phyloP scores from a whole-genome alignment of 2,329 filamentous ascomycete species.

The Cladorrhinum sp. region DNA sequence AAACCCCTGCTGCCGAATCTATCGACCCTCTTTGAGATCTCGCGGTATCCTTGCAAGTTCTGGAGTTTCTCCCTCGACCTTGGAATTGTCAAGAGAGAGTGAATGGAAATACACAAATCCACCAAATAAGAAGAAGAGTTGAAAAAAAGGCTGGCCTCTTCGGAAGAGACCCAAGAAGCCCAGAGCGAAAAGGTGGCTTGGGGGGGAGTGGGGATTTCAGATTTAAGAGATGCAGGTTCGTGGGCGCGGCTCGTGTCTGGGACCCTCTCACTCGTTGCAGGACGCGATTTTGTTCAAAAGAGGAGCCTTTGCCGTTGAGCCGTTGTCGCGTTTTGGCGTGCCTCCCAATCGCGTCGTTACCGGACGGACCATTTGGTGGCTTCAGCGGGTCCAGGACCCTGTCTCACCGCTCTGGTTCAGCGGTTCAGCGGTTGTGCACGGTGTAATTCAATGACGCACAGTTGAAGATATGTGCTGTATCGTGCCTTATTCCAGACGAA shows the following conservation, averaged over 20 bases:
- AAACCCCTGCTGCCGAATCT: background rate
- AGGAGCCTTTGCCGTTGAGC: slow-evolving; percentile 19
- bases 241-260: slow-evolving; percentile 26
- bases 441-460: slow-evolving; percentile 17
- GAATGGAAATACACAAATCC: background rate
- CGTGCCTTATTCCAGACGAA: background rate
- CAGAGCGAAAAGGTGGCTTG: background rate
- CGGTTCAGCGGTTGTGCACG: slow-evolving; percentile 7
- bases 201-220: slow-evolving; percentile 26
- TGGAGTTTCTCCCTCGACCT: background rate
- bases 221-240: slow-evolving; percentile 31
- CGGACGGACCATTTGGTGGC: slow-evolving; percentile 10
- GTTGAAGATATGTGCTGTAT: background rate
- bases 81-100: background rate
- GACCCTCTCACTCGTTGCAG: slow-evolving; percentile 23
- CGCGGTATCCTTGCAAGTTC: slow-evolving; percentile 18
- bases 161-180: slow-evolving; percentile 26
- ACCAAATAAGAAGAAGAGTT: slow-evolving; percentile 11
- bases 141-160: slow-evolving; percentile 26
- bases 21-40: background rate
- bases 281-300: slow-evolving; percentile 27
- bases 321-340: slow-evolving; percentile 19
- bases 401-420: slow-evolving; percentile 12
- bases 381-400: slow-evolving; percentile 8
- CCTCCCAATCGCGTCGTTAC: background rate